Base-by-base conservation (phyloP, 257 asterid species). In the Scutellaria minor region DNA sequence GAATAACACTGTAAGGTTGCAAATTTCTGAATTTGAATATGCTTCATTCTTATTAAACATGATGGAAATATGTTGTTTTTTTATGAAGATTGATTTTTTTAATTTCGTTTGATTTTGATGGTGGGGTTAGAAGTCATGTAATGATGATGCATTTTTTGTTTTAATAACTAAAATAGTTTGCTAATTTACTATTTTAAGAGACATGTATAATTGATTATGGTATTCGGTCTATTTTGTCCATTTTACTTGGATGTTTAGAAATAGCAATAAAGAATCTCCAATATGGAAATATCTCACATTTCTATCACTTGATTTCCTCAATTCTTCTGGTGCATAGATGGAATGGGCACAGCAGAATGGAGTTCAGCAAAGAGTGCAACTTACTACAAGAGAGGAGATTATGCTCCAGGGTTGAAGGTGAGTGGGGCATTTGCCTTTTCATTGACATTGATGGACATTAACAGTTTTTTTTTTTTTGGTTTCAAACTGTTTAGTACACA, bases 341-440 rank as follows among this genome's bases (percentile, higher is more conserved):
- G 99, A 67, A 94, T 94, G 99, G 99, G 99, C 35, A 94, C 97
- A 18, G 97, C 98, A 71, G 96, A 89, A 75, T 93, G 98, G 97
- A 90, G 96, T 80, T 92, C 97, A 45, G 97, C 98, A 7, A 93
- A 93, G 82, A 89, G 92, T 77, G 92, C 98, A 8, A 71, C 97
- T 50, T 91, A 93, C 77, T 93, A 90, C 86, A 93, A 93, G 88
- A 89, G 98, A 84, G 98, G 98, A 66, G 98, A 93, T 81, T 93
- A 91, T 84, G 98, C 84, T 77, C 97, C 98, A 4, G 98, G 98
- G 47, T 75, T 92, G 85, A 92, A 90, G 97, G 98, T 88, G 75
- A 63, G 42, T 59, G 12, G 39, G 2, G 31, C 6, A 47, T 41
- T 63, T 39, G 48, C 27, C 18, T 64, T 40, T 13, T 42, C 20